Percentiles rank a stretch among this genome's conserved stretches.
phyloP scores from a whole-genome alignment of 2,329 filamentous ascomycete species.

The Pseudonectria foliicola region DNA sequence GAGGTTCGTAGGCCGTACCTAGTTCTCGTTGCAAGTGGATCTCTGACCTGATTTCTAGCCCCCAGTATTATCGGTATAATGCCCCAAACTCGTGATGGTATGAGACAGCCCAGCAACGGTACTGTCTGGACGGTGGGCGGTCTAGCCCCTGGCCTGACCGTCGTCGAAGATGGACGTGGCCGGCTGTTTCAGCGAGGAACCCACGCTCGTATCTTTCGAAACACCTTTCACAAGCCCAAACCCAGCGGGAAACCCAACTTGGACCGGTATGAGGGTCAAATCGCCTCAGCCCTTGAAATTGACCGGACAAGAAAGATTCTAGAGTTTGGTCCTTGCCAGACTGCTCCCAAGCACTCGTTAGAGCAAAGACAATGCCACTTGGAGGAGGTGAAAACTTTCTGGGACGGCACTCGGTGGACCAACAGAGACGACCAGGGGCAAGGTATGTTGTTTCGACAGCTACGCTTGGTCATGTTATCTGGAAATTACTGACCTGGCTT shows the following conservation, averaged over 20 bases:
- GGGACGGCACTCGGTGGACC: constrained; percentile 21
- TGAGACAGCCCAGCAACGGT: constrained; percentile 55
- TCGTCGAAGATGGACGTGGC: constrained; percentile 56
- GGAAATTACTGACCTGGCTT: background rate
- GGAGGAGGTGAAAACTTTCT: constrained; percentile 12
- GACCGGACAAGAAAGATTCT: constrained; percentile 63
- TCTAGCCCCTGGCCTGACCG: constrained; percentile 46
- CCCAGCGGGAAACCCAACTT: constrained; percentile 50
- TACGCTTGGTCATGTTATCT: too few species aligned
- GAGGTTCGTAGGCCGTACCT: constrained; percentile 6
- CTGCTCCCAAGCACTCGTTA: constrained; percentile 4
- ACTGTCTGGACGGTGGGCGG: constrained; percentile 74
- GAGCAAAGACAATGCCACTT: background rate
- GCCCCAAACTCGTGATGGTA: constrained; percentile 16
- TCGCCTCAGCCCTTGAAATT: constrained; percentile 77
- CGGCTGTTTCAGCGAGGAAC: constrained; percentile 61
- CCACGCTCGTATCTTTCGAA: constrained; percentile 59
- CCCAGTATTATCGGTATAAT: constrained; percentile 20
- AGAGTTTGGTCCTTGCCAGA: constrained; percentile 34
- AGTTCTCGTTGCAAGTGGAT: background rate
- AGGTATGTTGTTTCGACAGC: constrained; percentile 6
- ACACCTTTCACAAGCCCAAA: constrained; percentile 37
- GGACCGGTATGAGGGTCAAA: constrained; percentile 62
- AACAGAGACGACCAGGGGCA: constrained; percentile 8
- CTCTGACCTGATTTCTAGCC: constrained; percentile 10